Percentiles rank a stretch among this genome's conserved stretches.
Evolutionary conservation across 2,329 filamentous ascomycete genomes (phyloP).

Genomic region (Alternaria gaisen): DNA sequence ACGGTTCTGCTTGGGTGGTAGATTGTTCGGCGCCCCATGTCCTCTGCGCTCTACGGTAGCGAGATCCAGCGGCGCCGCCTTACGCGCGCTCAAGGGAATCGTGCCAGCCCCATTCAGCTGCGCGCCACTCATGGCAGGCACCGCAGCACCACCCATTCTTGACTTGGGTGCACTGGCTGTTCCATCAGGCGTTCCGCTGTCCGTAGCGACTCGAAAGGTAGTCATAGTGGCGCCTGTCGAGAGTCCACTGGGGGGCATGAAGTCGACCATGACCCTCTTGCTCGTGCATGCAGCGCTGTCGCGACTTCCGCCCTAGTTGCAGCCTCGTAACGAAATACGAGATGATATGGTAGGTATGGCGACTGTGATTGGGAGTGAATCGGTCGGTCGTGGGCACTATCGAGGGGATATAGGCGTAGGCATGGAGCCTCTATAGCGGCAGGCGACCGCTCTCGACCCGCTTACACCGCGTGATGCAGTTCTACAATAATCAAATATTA

Average conservation of each 20-base stretch:
- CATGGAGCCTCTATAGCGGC: constrained; percentile 41
- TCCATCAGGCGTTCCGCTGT: constrained; percentile 34
- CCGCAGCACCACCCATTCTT: constrained; percentile 40
- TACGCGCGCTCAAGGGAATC: constrained; percentile 69
- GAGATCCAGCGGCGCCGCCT: constrained; percentile 78
- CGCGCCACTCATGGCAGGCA: constrained; percentile 39
- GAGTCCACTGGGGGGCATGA: constrained; percentile 43
- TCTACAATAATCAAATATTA: neutral
- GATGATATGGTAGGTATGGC: neutral
- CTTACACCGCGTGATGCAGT: constrained; percentile 17
- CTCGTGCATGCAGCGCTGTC: constrained; percentile 36
- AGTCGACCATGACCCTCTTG: constrained; percentile 48
- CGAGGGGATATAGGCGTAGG: constrained; percentile 40
- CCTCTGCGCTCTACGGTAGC: constrained; percentile 91
- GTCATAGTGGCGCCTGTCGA: constrained; percentile 47
- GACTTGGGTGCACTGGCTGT: constrained; percentile 38
- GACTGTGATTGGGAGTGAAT: constrained; percentile 14
- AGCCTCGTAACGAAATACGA: constrained; percentile 23
- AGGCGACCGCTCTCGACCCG: constrained; percentile 30
- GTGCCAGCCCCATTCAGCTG: constrained; percentile 56
- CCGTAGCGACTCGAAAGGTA: constrained; percentile 50
- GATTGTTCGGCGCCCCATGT: constrained; percentile 77
- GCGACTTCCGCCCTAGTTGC: constrained; percentile 17
- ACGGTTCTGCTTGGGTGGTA: constrained; percentile 78
- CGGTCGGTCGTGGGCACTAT: constrained; percentile 39